Conservation (phyloP, 2,329 filamentous ascomycete genomes). For the Thielaviopsis punctulata region DNA sequence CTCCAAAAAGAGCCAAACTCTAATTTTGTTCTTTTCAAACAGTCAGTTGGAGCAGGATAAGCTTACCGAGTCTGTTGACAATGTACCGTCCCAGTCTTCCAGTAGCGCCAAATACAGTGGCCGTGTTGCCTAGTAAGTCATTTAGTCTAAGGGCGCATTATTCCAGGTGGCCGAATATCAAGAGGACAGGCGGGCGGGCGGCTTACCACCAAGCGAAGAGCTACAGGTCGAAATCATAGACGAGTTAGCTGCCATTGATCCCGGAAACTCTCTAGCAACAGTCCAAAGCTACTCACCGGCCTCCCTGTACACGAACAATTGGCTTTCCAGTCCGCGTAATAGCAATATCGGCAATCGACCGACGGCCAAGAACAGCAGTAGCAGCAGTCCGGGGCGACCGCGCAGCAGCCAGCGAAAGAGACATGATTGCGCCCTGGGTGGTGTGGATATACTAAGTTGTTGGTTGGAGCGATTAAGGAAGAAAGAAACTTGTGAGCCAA, state of each 20-base stretch:
- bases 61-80: conserved; percentile 71
- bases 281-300: conserved; percentile 46
- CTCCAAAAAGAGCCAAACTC: neutral
- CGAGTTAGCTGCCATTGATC: conserved; percentile 16
- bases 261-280: neutral
- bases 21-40: neutral
- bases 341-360: conserved; percentile 59
- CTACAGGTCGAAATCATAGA: conserved; percentile 30
- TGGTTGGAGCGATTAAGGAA: too few species aligned
- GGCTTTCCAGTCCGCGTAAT: conserved; percentile 96
- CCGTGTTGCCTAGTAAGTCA: conserved; percentile 57
- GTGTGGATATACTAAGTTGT: neutral
- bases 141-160: neutral
- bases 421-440: conserved; percentile 27
- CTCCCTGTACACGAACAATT: conserved; percentile 73
- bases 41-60: neutral
- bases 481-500: too few species aligned
- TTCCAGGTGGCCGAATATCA: neutral
- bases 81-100: conserved; percentile 94
- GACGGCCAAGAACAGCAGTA: conserved; percentile 30
- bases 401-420: conserved; percentile 35
- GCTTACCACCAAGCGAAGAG: conserved; percentile 69
- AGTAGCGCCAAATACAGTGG: conserved; percentile 93
- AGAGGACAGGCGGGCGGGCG: neutral
- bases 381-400: conserved; percentile 33